Evolutionary conservation across 78 protist species (phyloP).

Genomic region (Cavenderia fasciculata): DNA sequence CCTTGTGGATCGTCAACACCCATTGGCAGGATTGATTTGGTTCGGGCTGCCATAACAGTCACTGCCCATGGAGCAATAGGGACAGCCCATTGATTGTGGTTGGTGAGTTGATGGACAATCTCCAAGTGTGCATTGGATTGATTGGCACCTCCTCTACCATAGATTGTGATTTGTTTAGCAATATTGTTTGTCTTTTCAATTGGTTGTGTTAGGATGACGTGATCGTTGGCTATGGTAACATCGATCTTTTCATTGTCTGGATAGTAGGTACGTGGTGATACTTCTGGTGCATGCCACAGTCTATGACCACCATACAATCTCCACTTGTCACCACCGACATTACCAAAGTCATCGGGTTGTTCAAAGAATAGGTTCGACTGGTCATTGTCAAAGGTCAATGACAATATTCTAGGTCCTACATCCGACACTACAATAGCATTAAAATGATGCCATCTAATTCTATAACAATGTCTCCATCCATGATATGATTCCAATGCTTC

Average conservation of each 20-base stretch:
- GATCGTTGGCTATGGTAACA: neutral
- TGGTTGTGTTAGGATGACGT: neutral
- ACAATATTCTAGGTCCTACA: constrained; percentile 39
- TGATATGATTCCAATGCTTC: constrained; percentile 4
- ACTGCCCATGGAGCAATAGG: constrained; percentile 48
- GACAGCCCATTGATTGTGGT: constrained; percentile 1
- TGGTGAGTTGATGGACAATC: neutral
- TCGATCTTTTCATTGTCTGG: constrained; percentile 16
- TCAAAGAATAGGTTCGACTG: neutral
- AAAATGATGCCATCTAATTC: neutral
- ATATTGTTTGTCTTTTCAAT: neutral
- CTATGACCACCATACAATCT: constrained; percentile 28
- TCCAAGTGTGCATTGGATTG: neutral
- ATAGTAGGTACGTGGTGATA: neutral
- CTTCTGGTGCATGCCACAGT: constrained; percentile 41
- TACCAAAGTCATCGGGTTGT: neutral
- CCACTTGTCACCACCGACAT: constrained; percentile 3
- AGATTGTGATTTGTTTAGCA: neutral
- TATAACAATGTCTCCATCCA: constrained; percentile 9
- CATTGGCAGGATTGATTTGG: neutral
- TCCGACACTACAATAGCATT: constrained; percentile 6
- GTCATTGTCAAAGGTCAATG: neutral
- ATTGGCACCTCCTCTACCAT: neutral
- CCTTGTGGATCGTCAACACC: neutral
- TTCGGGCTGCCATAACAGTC: neutral